These are phyloP conservation scores for Scleroderma citrinum DNA, from an alignment of 768 basidiomycete genomes.

Conservation along the genomic window DNA sequence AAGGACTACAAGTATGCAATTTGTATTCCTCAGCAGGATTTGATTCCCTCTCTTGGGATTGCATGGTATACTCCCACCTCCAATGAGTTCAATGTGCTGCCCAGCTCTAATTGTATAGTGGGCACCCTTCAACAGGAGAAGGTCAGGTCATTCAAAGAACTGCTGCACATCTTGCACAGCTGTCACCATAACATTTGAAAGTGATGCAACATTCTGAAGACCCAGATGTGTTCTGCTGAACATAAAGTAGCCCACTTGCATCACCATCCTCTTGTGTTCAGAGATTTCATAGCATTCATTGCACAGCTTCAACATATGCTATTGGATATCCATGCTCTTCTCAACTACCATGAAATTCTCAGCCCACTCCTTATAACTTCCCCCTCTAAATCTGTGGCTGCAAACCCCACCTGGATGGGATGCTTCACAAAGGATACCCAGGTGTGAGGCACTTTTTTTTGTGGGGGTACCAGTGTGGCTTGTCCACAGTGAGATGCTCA, in stretches of 20 bases:
- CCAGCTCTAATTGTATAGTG: not conserved
- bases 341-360: not conserved
- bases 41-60: not conserved
- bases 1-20: constrained; percentile 1
- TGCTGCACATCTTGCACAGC: not conserved
- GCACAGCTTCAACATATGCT: constrained; percentile 2
- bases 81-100: not conserved
- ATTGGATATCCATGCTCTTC: constrained; percentile 1
- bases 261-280: not conserved
- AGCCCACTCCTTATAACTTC: not conserved
- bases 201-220: not conserved
- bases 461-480: constrained; percentile 10
- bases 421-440: constrained; percentile 2
- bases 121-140: constrained; percentile 1
- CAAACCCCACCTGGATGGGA: constrained; percentile 7
- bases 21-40: constrained; percentile 2
- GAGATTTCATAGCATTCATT: constrained; percentile 1
- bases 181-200: not conserved
- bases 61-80: constrained; percentile 3
- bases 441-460: not conserved
- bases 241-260: not conserved
- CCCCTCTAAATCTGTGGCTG: not conserved
- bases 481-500: not conserved
- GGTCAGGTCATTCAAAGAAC: not conserved
- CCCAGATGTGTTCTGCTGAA: not conserved